Evolutionary conservation across 78 protist species (phyloP), one percentile per base, ranked within the genome.

Genomic region (Dictyostelium citrinum): DNA sequence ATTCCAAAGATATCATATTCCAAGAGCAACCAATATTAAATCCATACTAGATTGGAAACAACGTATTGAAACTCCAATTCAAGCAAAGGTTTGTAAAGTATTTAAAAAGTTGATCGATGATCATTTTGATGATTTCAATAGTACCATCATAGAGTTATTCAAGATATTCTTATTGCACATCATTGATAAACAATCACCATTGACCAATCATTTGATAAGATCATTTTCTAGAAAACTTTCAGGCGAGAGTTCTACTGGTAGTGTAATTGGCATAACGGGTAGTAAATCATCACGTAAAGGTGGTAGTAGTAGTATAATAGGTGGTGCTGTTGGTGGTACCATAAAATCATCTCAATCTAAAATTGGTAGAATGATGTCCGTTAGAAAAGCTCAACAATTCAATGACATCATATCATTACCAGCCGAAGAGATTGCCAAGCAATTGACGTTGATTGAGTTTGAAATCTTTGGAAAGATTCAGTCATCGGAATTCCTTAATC

Each of bases 401-500:
- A 45, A 20, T 35, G 93, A 88, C 2, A 51, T 88, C 22, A 51
- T 88, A 1, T 22, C 85, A 35, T 27, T 88, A 39, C 85, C 93
- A 37, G 93, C 93, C 41, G 93, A 88, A 17, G 93, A 88, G 14
- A 88, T 88, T 67, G 93, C 93, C 1, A 88, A 72, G 33, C 93
- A 88, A 68, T 49, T 88, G 24, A 88, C 93, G 20, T 24, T 88
- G 31, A 88, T 88, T 39, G 93, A 88, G 68, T 88, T 77, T 68
- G 83, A 88, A 49, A 61, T 88, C 35, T 88, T 72, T 55, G 29
- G 61, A 20, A 78, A 78, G 14, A 88, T 88, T 7, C 84, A 90
- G 60, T 31, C 96, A 6, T 29, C 72, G 6, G 98, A 97, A 58
- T 84, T 97, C 41, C 76, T 88, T 4, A 88, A 88, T n/a, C 93